phyloP scores from a whole-genome alignment of 192 early-diverging fungal species.

The Physocladia obscura region DNA sequence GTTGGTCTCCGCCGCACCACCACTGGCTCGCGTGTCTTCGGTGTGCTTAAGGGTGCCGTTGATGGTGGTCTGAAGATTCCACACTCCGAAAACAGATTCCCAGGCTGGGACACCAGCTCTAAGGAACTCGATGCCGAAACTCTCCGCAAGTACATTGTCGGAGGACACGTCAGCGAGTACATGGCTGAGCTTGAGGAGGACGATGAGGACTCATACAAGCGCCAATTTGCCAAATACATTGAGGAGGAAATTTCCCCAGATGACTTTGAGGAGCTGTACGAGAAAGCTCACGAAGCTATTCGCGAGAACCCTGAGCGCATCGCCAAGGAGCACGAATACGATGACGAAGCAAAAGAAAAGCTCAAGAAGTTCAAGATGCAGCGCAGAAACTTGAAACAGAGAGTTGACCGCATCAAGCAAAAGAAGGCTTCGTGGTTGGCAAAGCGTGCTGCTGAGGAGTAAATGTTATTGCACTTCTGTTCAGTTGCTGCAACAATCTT shows the following conservation, averaged over 20 bases:
- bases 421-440: slow-evolving; percentile 80
- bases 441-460: slow-evolving; percentile 41
- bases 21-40: slow-evolving; percentile 96
- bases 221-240: slow-evolving; percentile 92
- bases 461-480: too few species aligned
- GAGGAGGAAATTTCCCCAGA: slow-evolving; percentile 83
- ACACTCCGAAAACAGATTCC: slow-evolving; percentile 95
- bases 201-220: slow-evolving; percentile 96
- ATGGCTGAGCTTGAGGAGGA: slow-evolving; percentile 98
- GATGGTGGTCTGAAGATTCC: slow-evolving; percentile 98
- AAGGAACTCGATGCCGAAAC: slow-evolving; percentile 92
- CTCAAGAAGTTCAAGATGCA: slow-evolving; percentile 75
- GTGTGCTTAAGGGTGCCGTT: slow-evolving; percentile 96
- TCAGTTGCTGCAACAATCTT: too few species aligned
- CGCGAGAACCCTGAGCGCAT: slow-evolving; percentile 81
- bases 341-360: slow-evolving; percentile 70
- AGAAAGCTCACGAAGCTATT: slow-evolving; percentile 88
- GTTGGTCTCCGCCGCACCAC: slow-evolving; percentile 95
- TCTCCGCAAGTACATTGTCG: slow-evolving; percentile 95
- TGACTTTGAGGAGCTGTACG: slow-evolving; percentile 94
- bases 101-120: slow-evolving; percentile 84
- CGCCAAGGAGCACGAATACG: slow-evolving; percentile 54
- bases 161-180: slow-evolving; percentile 96
- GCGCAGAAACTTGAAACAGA: slow-evolving; percentile 86
- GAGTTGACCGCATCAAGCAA: slow-evolving; percentile 82